These are phyloP conservation scores for Pestalotiopsis sp. DNA, from an alignment of 2,329 filamentous ascomycete species.

Conservation along the genomic window DNA sequence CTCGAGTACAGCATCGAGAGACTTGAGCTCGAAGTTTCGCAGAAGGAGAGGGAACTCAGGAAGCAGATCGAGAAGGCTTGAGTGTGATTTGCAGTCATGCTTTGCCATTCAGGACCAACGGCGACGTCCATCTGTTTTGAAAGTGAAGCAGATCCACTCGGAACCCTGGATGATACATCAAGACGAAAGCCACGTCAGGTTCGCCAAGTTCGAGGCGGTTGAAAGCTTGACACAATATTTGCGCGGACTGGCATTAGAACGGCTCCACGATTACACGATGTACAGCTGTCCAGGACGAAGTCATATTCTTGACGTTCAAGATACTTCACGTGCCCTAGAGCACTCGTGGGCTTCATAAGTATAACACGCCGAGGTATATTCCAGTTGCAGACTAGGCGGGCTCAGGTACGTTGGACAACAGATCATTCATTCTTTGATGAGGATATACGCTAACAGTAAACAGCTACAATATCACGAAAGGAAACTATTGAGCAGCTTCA, in stretches of 20 bases:
- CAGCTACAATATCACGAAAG: not conserved
- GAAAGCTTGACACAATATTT: too few relatives aligned
- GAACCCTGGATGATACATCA: too few relatives aligned
- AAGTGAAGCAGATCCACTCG: too few relatives aligned
- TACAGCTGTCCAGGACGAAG: too few relatives aligned
- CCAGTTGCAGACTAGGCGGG: not conserved
- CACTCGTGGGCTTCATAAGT: not conserved
- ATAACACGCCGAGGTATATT: not conserved
- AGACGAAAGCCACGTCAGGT: too few relatives aligned
- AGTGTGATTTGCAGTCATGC: constrained; percentile 6
- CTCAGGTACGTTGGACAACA: not conserved
- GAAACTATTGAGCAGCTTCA: not conserved
- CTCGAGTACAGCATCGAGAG: constrained; percentile 86
- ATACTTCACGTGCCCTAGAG: too few relatives aligned
- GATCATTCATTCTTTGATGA: not conserved
- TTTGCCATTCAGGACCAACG: not conserved
- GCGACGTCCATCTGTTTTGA: too few relatives aligned
- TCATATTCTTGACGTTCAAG: too few relatives aligned
- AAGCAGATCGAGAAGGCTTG: constrained; percentile 48
- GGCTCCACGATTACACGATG: too few relatives aligned
- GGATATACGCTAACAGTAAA: not conserved
- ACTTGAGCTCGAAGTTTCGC: constrained; percentile 82
- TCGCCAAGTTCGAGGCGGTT: too few relatives aligned
- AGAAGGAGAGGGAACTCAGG: constrained; percentile 65
- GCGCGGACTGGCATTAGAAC: too few relatives aligned